Base-by-base conservation (phyloP, 1,139 yeast species). In the Wickerhamomyces sp. region DNA sequence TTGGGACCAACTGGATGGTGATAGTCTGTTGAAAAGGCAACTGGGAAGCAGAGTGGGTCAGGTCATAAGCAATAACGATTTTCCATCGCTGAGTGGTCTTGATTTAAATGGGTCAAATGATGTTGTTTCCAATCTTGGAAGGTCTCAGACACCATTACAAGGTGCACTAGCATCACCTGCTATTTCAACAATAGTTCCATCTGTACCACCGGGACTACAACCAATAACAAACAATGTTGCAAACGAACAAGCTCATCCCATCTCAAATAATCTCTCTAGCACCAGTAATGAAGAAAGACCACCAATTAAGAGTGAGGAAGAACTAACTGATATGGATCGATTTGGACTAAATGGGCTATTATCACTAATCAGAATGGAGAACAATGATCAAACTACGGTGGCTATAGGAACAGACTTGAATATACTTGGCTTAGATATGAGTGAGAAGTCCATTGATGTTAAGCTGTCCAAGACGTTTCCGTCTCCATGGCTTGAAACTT, bases 401-500 rank as follows among this genome's bases (percentile, higher is more conserved):
- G 91, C 96, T 9, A 73, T 88, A 48, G 98, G 98, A 26, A 84
- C 85, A 42, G 98, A 93, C 60, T 69, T 90, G 46, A 79, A 81
- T 48, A 78, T 84, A 54, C 69, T 87, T 37, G 95, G 94, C 15
- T 69, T 89, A 42, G 86, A 87, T 58, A 72, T 85, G 55, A 62
- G 63, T 51, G 54, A 48, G 48, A 51, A 40, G 6, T 46, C 47
- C 2, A 46, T 52, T 23, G 67, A 69, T 37, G 69, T 73, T 15
- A 72, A 78, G 49, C 71, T 90, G 33, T 74, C 91, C 42, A 77
- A 76, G 56, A 79, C 81, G n/a, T 79, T 91, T 60, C 82, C 95
- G 29, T 84, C 95, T 11, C 98, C 98, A 11, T 93, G 98, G 98
- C 74, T 87, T 35, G 98, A 91, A 61, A 87, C 96, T 1, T 80